A percentile compares a stretch with the other conserved stretches of the same genome.
These are phyloP conservation scores for Hansenula sp. DNA, from an alignment of 1,139 yeast genomes.

Conservation along the genomic window DNA sequence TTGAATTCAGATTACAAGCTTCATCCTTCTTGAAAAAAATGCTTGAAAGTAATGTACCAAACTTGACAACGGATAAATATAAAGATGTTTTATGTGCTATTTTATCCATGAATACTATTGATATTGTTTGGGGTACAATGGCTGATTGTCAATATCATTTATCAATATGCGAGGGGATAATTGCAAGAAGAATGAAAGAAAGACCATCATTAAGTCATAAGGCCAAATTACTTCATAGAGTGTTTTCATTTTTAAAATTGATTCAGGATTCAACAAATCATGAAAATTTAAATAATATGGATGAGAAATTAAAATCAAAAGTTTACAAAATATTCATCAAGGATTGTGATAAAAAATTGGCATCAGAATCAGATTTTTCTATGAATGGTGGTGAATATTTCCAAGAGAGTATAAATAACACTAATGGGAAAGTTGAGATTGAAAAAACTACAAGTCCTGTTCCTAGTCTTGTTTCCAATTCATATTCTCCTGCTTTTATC, in stretches of 20 bases:
- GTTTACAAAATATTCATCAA: neutral
- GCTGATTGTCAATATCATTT: conserved; percentile 76
- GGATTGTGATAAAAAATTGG: neutral
- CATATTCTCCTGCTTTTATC: conserved; percentile 27
- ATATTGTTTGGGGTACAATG: conserved; percentile 90
- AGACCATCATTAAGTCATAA: conserved; percentile 69
- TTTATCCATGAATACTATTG: conserved; percentile 83
- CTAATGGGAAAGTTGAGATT: too few species aligned
- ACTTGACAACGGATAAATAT: conserved; percentile 56
- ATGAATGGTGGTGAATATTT: neutral
- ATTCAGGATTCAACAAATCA: conserved; percentile 41
- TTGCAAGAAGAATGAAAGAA: conserved; percentile 60
- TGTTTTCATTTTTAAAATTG: conserved; percentile 69
- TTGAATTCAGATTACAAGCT: conserved; percentile 72
- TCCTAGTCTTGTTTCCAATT: too few species aligned
- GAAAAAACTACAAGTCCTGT: conserved; percentile 5
- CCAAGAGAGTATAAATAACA: too few species aligned
- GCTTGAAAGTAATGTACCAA: conserved; percentile 33
- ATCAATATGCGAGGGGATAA: conserved; percentile 72
- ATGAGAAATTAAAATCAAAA: conserved; percentile 11
- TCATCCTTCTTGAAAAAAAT: conserved; percentile 62
- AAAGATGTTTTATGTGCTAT: conserved; percentile 83
- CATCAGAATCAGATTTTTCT: neutral
- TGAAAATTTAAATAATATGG: conserved; percentile 13
- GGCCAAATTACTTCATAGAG: conserved; percentile 73